Percentiles rank a stretch among this genome's conserved stretches.
These are phyloP conservation scores for Silene uniflora DNA, from an alignment of 148 eudicot genomes.

Conservation along the genomic window DNA sequence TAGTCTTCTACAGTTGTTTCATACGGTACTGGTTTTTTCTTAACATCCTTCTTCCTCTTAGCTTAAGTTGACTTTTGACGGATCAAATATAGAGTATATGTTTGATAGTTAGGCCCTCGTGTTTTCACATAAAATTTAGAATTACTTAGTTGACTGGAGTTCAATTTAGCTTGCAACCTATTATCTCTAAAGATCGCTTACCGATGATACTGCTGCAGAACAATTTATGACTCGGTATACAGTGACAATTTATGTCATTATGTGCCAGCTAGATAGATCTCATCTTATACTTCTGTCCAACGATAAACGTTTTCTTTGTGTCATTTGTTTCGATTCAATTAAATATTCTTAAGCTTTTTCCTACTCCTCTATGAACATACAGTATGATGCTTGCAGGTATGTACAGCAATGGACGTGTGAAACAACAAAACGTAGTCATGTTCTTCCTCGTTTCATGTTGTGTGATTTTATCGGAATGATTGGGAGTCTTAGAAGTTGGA, in stretches of 20 bases:
- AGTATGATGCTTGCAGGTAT: neutral
- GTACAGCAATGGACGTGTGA: neutral
- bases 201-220: neutral
- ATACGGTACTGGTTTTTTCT: conserved; percentile 16
- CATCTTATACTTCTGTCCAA: neutral
- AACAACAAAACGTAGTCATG: neutral
- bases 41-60: neutral
- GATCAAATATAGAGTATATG: conserved; percentile 1
- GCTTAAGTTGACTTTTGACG: neutral
- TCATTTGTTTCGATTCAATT: neutral
- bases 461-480: neutral
- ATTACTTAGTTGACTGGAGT: neutral
- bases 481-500: neutral
- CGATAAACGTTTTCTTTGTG: neutral
- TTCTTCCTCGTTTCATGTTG: neutral
- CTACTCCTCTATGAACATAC: neutral
- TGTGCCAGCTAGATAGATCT: neutral
- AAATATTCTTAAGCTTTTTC: neutral
- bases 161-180: neutral
- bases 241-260: neutral
- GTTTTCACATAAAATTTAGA: neutral
- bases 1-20: conserved; percentile 27
- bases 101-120: neutral
- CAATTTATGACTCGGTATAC: neutral
- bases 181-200: neutral